phyloP scores from a whole-genome alignment of 495 filamentous ascomycete species.

The Clohesyomyces aquaticus region DNA sequence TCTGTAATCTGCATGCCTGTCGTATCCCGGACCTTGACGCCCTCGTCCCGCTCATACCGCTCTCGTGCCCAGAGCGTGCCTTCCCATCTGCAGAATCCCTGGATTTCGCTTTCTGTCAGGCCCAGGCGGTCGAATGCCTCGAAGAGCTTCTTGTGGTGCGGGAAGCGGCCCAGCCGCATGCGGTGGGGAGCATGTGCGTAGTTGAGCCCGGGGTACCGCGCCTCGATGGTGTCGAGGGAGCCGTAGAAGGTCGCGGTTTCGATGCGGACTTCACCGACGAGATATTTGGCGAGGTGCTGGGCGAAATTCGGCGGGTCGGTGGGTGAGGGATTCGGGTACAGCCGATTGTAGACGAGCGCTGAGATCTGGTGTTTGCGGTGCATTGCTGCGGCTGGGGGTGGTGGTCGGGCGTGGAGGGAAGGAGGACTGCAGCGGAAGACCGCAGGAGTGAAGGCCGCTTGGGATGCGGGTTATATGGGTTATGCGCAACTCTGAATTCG shows the following conservation, averaged over 20 bases:
- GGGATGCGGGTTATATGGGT: too few relatives aligned
- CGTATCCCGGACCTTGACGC: slow-evolving; percentile 73
- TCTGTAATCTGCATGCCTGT: slow-evolving; percentile 68
- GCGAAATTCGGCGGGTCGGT: slow-evolving; percentile 62
- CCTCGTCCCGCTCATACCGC: slow-evolving; percentile 78
- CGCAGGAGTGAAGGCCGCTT: too few relatives aligned
- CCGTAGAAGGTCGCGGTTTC: slow-evolving; percentile 88
- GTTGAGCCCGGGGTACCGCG: slow-evolving; percentile 88
- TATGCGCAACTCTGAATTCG: slow-evolving; percentile 9
- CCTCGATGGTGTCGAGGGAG: slow-evolving; percentile 79
- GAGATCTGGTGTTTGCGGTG: slow-evolving; percentile 61
- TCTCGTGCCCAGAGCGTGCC: slow-evolving; percentile 90
- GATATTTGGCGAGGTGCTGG: slow-evolving; percentile 63
- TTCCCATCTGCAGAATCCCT: slow-evolving; percentile 83
- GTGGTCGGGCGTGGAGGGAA: neutral
- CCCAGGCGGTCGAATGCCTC: slow-evolving; percentile 77
- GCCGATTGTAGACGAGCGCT: slow-evolving; percentile 59
- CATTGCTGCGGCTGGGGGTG: slow-evolving; percentile 50
- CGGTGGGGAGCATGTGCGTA: slow-evolving; percentile 81
- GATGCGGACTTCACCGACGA: slow-evolving; percentile 87
- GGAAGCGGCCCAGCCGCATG: slow-evolving; percentile 78
- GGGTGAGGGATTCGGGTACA: slow-evolving; percentile 61
- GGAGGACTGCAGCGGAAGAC: too few relatives aligned
- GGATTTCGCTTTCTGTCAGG: slow-evolving; percentile 77
- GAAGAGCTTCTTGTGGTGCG: slow-evolving; percentile 80